Percentiles rank a stretch among this genome's conserved stretches.
Evolutionary conservation across 768 basidiomycete species (phyloP).

Genomic region (Pleurotus tuber-regium): DNA sequence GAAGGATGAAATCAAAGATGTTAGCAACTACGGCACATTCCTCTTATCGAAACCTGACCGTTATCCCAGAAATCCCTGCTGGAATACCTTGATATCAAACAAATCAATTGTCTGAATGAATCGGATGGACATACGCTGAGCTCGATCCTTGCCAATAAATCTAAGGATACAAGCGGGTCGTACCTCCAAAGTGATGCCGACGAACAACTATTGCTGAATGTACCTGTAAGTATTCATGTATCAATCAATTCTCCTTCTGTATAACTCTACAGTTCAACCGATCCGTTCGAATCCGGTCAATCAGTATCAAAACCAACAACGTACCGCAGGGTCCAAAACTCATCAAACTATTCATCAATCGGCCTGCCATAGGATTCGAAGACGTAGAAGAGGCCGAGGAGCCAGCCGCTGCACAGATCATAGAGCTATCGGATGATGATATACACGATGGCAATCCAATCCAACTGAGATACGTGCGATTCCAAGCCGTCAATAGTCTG

Average conservation of each 20-base stretch:
- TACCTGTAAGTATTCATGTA: constrained; percentile 48
- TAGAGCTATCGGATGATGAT: constrained; percentile 50
- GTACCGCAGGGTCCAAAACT: constrained; percentile 50
- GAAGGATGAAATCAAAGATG: constrained; percentile 17
- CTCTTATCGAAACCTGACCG: neutral
- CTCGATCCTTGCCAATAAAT: constrained; percentile 43
- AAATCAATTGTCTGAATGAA: constrained; percentile 74
- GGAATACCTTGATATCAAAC: constrained; percentile 54
- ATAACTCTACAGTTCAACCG: constrained; percentile 59
- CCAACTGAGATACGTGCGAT: constrained; percentile 60
- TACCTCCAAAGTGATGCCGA: constrained; percentile 70
- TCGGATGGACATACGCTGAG: constrained; percentile 45
- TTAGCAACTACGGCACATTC: constrained; percentile 8
- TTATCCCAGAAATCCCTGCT: constrained; percentile 47
- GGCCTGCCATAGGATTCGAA: constrained; percentile 58
- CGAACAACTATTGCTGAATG: constrained; percentile 66
- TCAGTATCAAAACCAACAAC: constrained; percentile 45
- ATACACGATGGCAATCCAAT: constrained; percentile 46
- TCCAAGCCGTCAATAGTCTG: constrained; percentile 65
- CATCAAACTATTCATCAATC: constrained; percentile 65
- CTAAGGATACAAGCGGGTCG: constrained; percentile 38
- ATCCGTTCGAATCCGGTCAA: constrained; percentile 57
- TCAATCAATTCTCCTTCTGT: neutral
- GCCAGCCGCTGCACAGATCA: constrained; percentile 51
- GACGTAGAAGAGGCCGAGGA: constrained; percentile 57